Evolutionary conservation across 2,329 filamentous ascomycete species (phyloP).

Genomic region (Stagonosporopsis rhizophila): DNA sequence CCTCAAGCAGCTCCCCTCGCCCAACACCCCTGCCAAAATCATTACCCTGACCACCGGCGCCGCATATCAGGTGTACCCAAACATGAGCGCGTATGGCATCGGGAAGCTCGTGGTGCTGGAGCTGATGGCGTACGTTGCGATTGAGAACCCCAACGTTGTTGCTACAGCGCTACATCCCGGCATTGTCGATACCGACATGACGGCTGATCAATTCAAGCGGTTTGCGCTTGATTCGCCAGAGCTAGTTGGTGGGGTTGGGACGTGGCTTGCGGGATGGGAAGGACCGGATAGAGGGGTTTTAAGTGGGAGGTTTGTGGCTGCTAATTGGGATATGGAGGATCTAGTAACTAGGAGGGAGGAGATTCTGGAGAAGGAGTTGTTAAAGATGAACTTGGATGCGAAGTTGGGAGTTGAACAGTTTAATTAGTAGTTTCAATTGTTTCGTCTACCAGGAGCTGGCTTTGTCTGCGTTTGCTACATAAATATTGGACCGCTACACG

Average conservation of each 20-base stretch:
- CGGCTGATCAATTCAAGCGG: conserved; percentile 16
- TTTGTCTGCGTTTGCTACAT: not conserved
- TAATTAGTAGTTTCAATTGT: not conserved
- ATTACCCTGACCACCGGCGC: conserved; percentile 26
- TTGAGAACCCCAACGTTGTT: conserved; percentile 30
- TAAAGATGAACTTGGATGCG: conserved; percentile 27
- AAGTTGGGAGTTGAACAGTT: conserved; percentile 26
- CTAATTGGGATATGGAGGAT: conserved; percentile 44
- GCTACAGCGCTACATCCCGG: conserved; percentile 31
- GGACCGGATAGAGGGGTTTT: conserved; percentile 30
- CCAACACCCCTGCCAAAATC: conserved; percentile 32
- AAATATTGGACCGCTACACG: not conserved
- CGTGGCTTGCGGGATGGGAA: conserved; percentile 37
- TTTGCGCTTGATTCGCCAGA: conserved; percentile 35
- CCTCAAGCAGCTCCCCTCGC: conserved; percentile 30
- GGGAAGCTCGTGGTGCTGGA: conserved; percentile 29
- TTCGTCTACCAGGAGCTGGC: too few relatives aligned
- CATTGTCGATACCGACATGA: conserved; percentile 24
- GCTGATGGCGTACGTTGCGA: conserved; percentile 29
- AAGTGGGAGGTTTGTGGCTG: conserved; percentile 33
- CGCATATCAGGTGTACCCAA: conserved; percentile 23
- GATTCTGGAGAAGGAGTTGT: conserved; percentile 18
- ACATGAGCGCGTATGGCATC: conserved; percentile 25
- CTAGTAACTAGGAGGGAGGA: conserved; percentile 29
- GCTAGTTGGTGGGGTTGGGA: conserved; percentile 36